Base-by-base conservation (phyloP, 257 asterid genomes). In the Thymus quinquecostatus region DNA sequence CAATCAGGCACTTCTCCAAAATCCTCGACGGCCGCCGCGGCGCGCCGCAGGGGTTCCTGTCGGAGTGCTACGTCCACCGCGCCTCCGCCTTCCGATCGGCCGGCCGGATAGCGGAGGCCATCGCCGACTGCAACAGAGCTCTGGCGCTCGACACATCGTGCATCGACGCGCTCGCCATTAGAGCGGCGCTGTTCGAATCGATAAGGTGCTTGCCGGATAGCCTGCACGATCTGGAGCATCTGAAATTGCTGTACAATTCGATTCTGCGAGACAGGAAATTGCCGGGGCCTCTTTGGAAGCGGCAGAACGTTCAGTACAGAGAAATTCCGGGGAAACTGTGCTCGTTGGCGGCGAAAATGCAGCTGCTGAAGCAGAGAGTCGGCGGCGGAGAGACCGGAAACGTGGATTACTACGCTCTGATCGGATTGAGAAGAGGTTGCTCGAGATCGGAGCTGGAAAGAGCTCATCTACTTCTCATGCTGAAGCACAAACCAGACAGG, bases 171-270 rank as follows among this genome's bases (percentile, higher is more conserved):
- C 89, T 95, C 63, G 80, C 86, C 30, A 80, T 86, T 10, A 75
- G 98, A 68, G 98, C 99, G 0, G 69, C 89, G 6, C 61, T 95
- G 29, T 92, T 88, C 30, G 97, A 95, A 75, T 77, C 87, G 55
- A 83, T 92, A 1, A 69, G 91, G 60, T 88, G 99, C 50, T 70
- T 91, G n/a, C 95, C 97, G 0, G 98, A 95, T 53, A 86, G 95
- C n/a, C 96, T 95, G 27, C 98, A 95, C 64, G 99, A 95, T 78
- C 87, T 95, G 2, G 99, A 95, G 78, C 99, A 95, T 69, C 72
- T 95, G 51, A 95, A 92, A 72, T 88, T 95, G 11, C 65, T 95
- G 69, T 95, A 89, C 76, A 95, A 89, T 73, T 86, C 98, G 2
- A 87, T 89, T 61, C 59, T 92, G 27, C 84, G 97, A 0, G 94